Evolutionary conservation across 1,139 yeast species (phyloP).

Genomic region (Lodderomyces metapsilosis): DNA sequence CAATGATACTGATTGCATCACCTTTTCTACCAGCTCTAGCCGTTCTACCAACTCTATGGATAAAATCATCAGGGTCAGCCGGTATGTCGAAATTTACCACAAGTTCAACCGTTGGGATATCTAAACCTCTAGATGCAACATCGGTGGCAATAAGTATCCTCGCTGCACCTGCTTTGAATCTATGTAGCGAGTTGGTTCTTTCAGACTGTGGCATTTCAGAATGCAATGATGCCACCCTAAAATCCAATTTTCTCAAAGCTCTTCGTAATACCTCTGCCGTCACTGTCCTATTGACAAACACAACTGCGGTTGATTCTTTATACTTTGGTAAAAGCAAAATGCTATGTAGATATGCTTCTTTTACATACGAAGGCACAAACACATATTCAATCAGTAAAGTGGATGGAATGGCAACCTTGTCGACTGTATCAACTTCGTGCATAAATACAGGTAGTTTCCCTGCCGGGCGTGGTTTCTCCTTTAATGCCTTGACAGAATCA

Average conservation of each 20-base stretch:
- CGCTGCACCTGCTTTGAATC: conserved; percentile 94
- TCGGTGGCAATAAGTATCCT: conserved; percentile 91
- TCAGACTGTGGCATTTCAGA: conserved; percentile 94
- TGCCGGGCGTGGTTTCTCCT: conserved; percentile 60
- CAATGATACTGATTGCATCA: conserved; percentile 60
- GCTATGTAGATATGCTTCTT: conserved; percentile 81
- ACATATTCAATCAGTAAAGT: conserved; percentile 59
- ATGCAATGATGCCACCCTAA: conserved; percentile 85
- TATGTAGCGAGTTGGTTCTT: conserved; percentile 83
- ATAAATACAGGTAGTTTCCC: conserved; percentile 69
- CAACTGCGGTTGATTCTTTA: conserved; percentile 67
- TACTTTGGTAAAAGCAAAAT: conserved; percentile 63
- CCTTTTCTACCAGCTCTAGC: conserved; percentile 94
- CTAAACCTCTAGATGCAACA: conserved; percentile 96
- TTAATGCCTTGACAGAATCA: conserved; percentile 80
- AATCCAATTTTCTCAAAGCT: conserved; percentile 67
- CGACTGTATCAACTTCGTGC: conserved; percentile 78
- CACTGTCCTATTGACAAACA: conserved; percentile 86
- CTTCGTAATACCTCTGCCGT: conserved; percentile 88
- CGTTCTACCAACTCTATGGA: conserved; percentile 99
- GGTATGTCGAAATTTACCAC: conserved; percentile 93
- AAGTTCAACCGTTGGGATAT: conserved; percentile 86
- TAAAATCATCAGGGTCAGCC: conserved; percentile 93
- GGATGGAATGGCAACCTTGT: conserved; percentile 74
- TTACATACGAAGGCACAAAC: conserved; percentile 77